Evolutionary conservation across 352 stramenopile species (phyloP), one percentile per base, ranked within the genome.

Genomic region (Saprolegnia diclina): DNA sequence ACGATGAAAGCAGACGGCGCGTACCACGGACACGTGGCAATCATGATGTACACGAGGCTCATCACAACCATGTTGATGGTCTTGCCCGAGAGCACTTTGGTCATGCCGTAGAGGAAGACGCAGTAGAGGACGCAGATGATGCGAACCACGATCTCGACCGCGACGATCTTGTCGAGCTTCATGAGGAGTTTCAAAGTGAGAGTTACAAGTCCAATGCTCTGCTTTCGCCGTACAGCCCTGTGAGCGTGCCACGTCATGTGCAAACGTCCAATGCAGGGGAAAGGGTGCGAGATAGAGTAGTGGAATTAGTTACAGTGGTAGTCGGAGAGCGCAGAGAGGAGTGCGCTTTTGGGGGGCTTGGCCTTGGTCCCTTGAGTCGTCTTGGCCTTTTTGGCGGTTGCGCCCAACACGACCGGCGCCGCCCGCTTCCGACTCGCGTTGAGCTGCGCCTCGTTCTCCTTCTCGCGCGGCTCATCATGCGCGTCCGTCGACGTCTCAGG

Each of bases 21-120:
- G 26, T 76, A 90, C 82, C 83, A 91, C 10, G 85, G 85, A 67
- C 82, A 93, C 16, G 85, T 90, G 74, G 90, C 90, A 32, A 88
- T 83, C 82, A 93, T 87, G 6, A 82, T 89, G 75, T 85, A 93
- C 42, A 82, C 87, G 29, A 88, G 75, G 46, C 90, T 67, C 80
- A 93, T 87, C 53, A 89, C 90, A 72, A 76, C 82, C 7, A 52
- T n/a, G 37, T 69, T 45, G n/a, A 32, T 69, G n/a, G 42, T 21
- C 29, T 69, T 24, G 32, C 38, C 21, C 4, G 40, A 52, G 1
- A 69, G 37, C 7, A n/a, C 32, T 22, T 69, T 35, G 19, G 26
- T 14, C 42, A 69, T 52, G 18, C 50, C 48, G 40, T 61, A 69
- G 48, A 69, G 44, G 37, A 52, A 52, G 22, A 69, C 1, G 21